A percentile compares a stretch with the other conserved stretches of the same genome.
These are phyloP conservation scores for Puccinia coronata DNA, from an alignment of 1,284 basidiomycete genomes.

Conservation along the genomic window DNA sequence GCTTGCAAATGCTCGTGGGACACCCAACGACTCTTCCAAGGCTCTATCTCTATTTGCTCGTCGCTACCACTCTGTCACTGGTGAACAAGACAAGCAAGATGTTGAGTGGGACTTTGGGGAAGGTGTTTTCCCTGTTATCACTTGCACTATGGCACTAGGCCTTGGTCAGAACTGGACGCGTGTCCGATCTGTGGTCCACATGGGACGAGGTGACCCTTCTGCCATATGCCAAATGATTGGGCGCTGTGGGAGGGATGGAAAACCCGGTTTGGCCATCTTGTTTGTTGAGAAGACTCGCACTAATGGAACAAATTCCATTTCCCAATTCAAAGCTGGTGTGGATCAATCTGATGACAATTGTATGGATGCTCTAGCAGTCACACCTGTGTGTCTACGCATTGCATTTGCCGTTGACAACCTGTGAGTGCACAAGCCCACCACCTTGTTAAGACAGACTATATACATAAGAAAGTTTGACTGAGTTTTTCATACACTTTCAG, in stretches of 20 bases:
- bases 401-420: neutral
- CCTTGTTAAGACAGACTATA: no score
- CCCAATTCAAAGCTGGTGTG: neutral
- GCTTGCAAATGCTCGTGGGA: neutral
- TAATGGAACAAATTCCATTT: neutral
- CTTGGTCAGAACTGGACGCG: neutral
- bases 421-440: no score
- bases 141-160: neutral
- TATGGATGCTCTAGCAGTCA: neutral
- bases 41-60: neutral
- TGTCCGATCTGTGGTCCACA: neutral
- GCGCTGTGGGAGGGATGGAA: neutral
- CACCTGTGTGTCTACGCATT: neutral
- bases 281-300: neutral
- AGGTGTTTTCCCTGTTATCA: neutral
- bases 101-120: neutral
- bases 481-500: neutral
- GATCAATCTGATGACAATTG: neutral
- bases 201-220: conserved; percentile 4
- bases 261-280: neutral
- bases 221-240: conserved; percentile 10
- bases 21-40: neutral
- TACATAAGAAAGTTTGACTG: no score
- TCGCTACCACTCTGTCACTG: no score
- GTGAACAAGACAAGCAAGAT: neutral